Conservation (phyloP, 2,329 filamentous ascomycete species). For the Zymoseptoria crescenta region DNA sequence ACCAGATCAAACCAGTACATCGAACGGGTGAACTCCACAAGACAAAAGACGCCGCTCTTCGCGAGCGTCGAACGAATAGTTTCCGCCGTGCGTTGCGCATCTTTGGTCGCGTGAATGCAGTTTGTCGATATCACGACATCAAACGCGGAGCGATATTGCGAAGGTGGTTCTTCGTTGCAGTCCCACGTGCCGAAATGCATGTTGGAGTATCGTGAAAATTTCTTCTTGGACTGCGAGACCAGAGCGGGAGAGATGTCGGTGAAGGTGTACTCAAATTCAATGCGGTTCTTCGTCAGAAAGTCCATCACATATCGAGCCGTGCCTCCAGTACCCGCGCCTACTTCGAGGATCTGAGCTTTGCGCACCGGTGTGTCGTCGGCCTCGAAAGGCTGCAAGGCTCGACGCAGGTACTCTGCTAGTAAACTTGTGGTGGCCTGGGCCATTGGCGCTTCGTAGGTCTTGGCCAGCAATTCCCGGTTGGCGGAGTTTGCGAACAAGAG, state of each 20-base stretch:
- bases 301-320: constrained; percentile 32
- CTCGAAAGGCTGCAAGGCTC: neutral
- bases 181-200: constrained; percentile 25
- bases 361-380: neutral
- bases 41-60: constrained; percentile 26
- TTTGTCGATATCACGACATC: constrained; percentile 33
- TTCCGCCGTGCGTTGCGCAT: constrained; percentile 20
- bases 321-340: constrained; percentile 40
- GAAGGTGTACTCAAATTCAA: constrained; percentile 36
- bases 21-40: constrained; percentile 29
- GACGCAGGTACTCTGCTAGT: constrained; percentile 1
- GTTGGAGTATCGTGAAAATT: constrained; percentile 3
- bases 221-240: constrained; percentile 8
- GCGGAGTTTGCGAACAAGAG: constrained; percentile 4
- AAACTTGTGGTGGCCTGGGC: constrained; percentile 4
- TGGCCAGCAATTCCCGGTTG: constrained; percentile 2
- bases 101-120: constrained; percentile 31
- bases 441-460: constrained; percentile 7
- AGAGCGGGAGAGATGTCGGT: constrained; percentile 36
- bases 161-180: constrained; percentile 20
- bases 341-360: constrained; percentile 32
- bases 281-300: constrained; percentile 15
- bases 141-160: constrained; percentile 19
- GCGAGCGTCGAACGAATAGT: constrained; percentile 25
- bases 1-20: constrained; percentile 29